Evolutionary conservation across 1,139 yeast genomes (phyloP), one percentile per base, ranked within the genome.

Genomic region (Sugiyamaella grinbergsii): DNA sequence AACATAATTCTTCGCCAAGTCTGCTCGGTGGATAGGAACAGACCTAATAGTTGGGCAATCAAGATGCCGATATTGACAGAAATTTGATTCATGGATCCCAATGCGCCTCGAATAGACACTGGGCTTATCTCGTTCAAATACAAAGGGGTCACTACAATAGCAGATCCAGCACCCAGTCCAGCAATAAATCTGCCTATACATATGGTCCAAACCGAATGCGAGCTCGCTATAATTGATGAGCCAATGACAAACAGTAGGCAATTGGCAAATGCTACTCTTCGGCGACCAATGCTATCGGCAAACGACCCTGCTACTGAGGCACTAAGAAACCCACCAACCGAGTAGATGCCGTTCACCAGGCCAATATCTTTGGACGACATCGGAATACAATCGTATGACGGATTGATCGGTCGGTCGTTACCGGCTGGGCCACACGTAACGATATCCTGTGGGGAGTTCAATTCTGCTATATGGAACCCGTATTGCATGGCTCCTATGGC

Each of bases 1-100:
- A 79, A 69, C 46, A 93, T 70, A 22, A 93, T 74, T 52, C 67
- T 71, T 58, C 97, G 75, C 98, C 98, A 93, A 37, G 78, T 73
- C 41, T 74, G 71, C 46, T 78, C 76, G 53, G 81, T 80, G 13
- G 91, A 81, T 82, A 85, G 84, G 36, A 64, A 62, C 13, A 87
- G 72, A 0, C 97, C 95, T 20, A 87, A 68, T 3, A 81, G 56
- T 66, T 91, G 98, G 0, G 96, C 85, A 18, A 83, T 57, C 41
- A 91, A 71, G 42, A 93, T 91, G 0, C 98, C 98, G 16, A 85
- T 59, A 62, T 90, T 91, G 52, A 90, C 84, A 24, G 88, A 81
- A 1, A 89, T 82, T 68, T 93, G 98, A 56, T 85, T 86, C 86
- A 88, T 82, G 19, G 94, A 78, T 0, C 98, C 98, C 55, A 91